phyloP scores from a whole-genome alignment of 495 filamentous ascomycete species.

The Penicillium desertorum region DNA sequence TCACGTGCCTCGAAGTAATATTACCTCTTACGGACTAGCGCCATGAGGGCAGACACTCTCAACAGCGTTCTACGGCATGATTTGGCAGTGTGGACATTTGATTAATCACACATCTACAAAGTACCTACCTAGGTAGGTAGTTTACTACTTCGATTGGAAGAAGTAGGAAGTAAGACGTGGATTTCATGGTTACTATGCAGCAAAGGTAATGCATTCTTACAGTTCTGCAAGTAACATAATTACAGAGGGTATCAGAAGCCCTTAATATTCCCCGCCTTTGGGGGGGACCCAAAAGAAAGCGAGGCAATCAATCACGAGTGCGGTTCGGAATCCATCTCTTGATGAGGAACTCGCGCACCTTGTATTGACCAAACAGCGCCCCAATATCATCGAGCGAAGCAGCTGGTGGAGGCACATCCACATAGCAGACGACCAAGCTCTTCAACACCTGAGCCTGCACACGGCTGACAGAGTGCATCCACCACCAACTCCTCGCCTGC shows the following conservation, averaged over 20 bases:
- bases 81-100: neutral
- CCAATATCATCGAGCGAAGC: conserved; percentile 53
- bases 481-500: conserved; percentile 72
- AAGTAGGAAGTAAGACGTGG: neutral
- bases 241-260: conserved; percentile 24
- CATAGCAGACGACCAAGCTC: conserved; percentile 81
- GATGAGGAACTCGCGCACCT: conserved; percentile 76
- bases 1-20: conserved; percentile 40
- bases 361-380: conserved; percentile 66
- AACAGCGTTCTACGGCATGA: neutral
- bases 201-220: conserved; percentile 8
- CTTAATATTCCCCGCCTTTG: neutral
- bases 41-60: conserved; percentile 1
- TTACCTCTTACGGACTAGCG: conserved; percentile 32
- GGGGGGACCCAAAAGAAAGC: conserved; percentile 34
- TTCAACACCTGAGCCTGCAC: conserved; percentile 90
- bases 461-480: conserved; percentile 87
- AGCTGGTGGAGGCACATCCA: conserved; percentile 78
- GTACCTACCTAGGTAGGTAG: too few relatives aligned
- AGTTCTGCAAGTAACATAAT: conserved; percentile 2
- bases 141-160: neutral
- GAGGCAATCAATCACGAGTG: conserved; percentile 58
- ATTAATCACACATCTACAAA: too few relatives aligned
- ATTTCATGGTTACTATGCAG: conserved; percentile 9
- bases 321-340: conserved; percentile 84